Conservation (phyloP, 768 basidiomycete species). For the Leccinellum luteum region DNA sequence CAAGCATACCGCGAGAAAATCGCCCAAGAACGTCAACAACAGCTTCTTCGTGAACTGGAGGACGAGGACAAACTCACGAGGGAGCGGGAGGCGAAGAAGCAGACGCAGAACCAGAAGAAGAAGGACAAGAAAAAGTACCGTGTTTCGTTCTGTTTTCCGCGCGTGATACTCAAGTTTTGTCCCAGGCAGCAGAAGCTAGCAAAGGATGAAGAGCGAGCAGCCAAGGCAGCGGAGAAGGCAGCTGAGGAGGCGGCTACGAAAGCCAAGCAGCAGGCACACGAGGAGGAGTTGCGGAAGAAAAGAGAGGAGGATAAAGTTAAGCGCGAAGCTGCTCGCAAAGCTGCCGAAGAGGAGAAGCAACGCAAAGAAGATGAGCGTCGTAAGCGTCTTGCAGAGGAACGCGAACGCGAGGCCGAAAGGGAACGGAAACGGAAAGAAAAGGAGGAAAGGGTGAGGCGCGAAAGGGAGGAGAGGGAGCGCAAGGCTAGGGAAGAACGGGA, state of each 20-base stretch:
- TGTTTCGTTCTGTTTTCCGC: constrained; percentile 18
- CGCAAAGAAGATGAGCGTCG: constrained; percentile 83
- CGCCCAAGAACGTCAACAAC: constrained; percentile 91
- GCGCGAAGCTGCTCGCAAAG: constrained; percentile 74
- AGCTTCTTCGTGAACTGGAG: constrained; percentile 91
- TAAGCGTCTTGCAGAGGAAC: constrained; percentile 74
- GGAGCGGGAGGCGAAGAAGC: constrained; percentile 89
- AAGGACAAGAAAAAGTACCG: constrained; percentile 95
- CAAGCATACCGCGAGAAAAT: constrained; percentile 96
- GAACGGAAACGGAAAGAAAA: constrained; percentile 73
- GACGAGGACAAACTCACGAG: constrained; percentile 87
- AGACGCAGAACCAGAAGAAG: constrained; percentile 96
- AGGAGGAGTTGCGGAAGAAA: constrained; percentile 78
- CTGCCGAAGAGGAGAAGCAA: constrained; percentile 77
- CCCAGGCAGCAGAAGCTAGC: constrained; percentile 84
- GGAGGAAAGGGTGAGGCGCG: constrained; percentile 57
- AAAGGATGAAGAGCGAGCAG: constrained; percentile 89
- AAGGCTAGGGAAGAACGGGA: constrained; percentile 65
- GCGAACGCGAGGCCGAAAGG: constrained; percentile 74
- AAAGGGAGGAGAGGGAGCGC: constrained; percentile 63
- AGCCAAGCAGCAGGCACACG: constrained; percentile 71
- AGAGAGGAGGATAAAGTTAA: constrained; percentile 84
- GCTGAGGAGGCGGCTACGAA: constrained; percentile 80
- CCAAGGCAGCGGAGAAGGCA: constrained; percentile 79
- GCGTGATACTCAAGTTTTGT: constrained; percentile 1